Evolutionary conservation across 2,329 filamentous ascomycete species (phyloP), one percentile per base, ranked within the genome.

Genomic region (Tolypocladium tundrense): DNA sequence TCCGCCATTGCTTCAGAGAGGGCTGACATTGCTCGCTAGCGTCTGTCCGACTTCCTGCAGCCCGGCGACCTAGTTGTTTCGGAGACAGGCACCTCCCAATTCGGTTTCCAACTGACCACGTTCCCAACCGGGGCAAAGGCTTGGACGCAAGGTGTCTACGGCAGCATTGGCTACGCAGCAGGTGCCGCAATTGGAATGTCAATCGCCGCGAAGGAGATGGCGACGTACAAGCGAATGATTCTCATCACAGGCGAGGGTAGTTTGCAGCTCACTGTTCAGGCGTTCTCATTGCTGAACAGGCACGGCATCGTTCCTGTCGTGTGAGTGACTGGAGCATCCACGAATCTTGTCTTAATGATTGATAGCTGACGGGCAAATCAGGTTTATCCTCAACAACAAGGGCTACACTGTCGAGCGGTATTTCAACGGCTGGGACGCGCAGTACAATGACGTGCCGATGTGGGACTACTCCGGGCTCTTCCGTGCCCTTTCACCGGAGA

Each of bases 371-470:
- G 41, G 10, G 41, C 19, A 21, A 21, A 9, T 21, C 9, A 42
- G 41, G n/a, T 42, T 42, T 19, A 65, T 62, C 10, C 60, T 67
- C 40, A 66, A 65, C 77, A 91, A 91, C 68, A 81, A 89, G 41
- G 89, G 89, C 9, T 93, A 88, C 73, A 91, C 88, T 9, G 91
- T 92, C 67, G 90, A 93, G 74, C 83, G 89, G 31, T 86, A 82
- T 69, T 91, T 93, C 66, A 88, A 93, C 70, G 88, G 88, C 54
- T 85, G 85, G 81, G 75, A 89, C 13, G 87, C 81, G 40, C 67
- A 65, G 31, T 92, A 93, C 75, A 93, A 93, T 67, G 87, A 92
- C 66, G 83, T 93, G 53, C 78, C 81, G 57, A 70, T 75, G 16
- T 93, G 89, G 89, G 77, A 84, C 41, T 88, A 86, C 19, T 42